Evolutionary conservation across 2,329 filamentous ascomycete genomes (phyloP), one percentile per base, ranked within the genome.

Genomic region (Talaromyces pinophilus): DNA sequence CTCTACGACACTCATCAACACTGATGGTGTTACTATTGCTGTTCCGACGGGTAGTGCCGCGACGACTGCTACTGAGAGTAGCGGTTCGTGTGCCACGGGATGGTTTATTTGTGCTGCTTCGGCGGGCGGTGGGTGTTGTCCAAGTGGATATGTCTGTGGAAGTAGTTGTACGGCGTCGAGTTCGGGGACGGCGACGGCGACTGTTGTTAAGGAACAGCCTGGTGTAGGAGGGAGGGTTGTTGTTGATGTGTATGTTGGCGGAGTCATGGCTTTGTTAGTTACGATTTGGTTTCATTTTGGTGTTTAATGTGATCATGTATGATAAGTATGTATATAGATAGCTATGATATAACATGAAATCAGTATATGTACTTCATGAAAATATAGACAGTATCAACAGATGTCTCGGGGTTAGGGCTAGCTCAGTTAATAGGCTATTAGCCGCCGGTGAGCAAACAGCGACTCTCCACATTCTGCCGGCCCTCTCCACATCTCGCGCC

Each of bases 101-200:
- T 98, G 94, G 94, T 90, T 87, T 69, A 85, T 79, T 70, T 97
- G 84, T 86, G 88, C 83, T 71, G 86, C 77, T 65, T 82, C 85
- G n/a, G 81, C 85, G 0, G 87, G 90, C 0, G 88, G 92, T 0
- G 93, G 92, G 6, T 98, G 94, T 77, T 98, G 94, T 82, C 93
- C 93, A 0, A 84, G 79, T 50, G 91, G 92, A 1, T 96, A 90
- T 76, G 78, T 78, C 3, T 96, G 92, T 78, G 92, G 77, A 63
- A n/a, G 69, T 59, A 55, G 76, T 75, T 46, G 81, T 80, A 59
- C 66, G 2, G 66, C 66, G 17, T 64, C 66, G n/a, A 50, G 38
- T 17, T 48, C 48, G 2, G 82, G 79, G 7, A 83, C 82, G 7
- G 81, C 82, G 55, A 88, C 86, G n/a, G 84, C 80, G 6, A 86